Base-by-base conservation (phyloP, 78 protist species). In the Dictyostelium purpureum region DNA sequence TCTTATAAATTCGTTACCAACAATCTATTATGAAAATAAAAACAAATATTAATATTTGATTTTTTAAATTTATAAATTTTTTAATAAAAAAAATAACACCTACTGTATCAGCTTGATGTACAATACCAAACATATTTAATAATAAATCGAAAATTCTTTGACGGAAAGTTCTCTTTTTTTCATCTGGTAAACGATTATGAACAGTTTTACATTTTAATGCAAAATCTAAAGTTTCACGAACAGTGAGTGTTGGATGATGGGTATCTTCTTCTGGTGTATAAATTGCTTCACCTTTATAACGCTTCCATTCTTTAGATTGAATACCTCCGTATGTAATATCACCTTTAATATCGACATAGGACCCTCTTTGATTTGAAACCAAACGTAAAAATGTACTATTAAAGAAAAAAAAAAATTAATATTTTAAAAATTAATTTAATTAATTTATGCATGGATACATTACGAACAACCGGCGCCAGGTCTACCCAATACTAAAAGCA, bases 21-120 rank as follows among this genome's bases (percentile, higher is more conserved):
- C 82, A 51, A 87, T 77, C 70, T 5, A 14, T 79, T 51, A 24
- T 31, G 37, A 35, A 6, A 16, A 33, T 7, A 63, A 33, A 40
- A n/a, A 38, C 5, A 74, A 33, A 10, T 2, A 43, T 51, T 40
- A 77, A 35, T 19, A 1, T 49, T 10, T 24, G 6, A 18, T 71
- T n/a, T n/a, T n/a, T n/a, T n/a, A n/a, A n/a, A n/a, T 11, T 65
- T 11, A 37, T n/a, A 14, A 35, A 65, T n/a, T 1, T 40, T 43
- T 40, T 21, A 14, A 21, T 76, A 37, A 57, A 26, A 79, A n/a
- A n/a, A n/a, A n/a, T 77, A 51, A 6, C 7, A 71, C 92, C 54
- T 77, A 87, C 92, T 6, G 94, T 88, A 56, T 88, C 87, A 4
- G 78, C 77, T 88, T 88, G 94, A 57, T 88, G 77, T n/a, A 69